Evolutionary conservation across 2,329 filamentous ascomycete species (phyloP), one percentile per base, ranked within the genome.

Genomic region (Epichloe hybrida): DNA sequence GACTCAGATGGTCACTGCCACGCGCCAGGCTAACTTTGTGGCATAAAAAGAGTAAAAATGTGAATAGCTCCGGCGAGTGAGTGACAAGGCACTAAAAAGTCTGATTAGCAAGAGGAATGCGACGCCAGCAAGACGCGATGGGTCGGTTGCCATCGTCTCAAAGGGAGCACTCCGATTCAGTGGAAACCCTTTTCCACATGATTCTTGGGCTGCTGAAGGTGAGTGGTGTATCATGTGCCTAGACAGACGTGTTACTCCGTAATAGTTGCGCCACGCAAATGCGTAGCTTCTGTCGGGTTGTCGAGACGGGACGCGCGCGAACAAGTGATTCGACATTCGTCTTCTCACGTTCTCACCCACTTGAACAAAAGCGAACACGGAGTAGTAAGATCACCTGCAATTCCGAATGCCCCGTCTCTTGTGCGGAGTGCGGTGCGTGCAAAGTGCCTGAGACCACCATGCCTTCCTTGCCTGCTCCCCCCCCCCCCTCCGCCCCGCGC

Each of bases 21-120:
- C 17, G n/a, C 50, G n/a, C 50, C 50, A 46, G 47, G 50, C 38
- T 46, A 49, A 52, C 31, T 38, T 46, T 50, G 47, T 47, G 36
- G 21, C 36, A 39, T 37, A 39, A 17, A 17, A 21, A 31, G 38
- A 31, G 46, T 21, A 17, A 17, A 36, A 45, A 39, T 43, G 20
- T 9, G 39, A 43, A 49, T 6, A 41, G 17, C 21, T 31, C 49
- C 35, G 11, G 45, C 12, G 27, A 23, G 46, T 27, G 8, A 31
- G 8, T 9, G 46, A 38, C 46, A 17, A 39, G 35, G n/a, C 42
- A 46, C 48, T 50, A 40, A 49, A 49, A 49, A 44, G 39, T 49
- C 38, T 44, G 36, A 51, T 40, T 47, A 45, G 41, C 44, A 47
- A 36, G 35, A 51, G 37, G 48, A 50, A 50, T 46, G 48, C 42